These are phyloP conservation scores for Ustilago crameri DNA, from an alignment of 1,284 basidiomycete genomes.

Conservation along the genomic window DNA sequence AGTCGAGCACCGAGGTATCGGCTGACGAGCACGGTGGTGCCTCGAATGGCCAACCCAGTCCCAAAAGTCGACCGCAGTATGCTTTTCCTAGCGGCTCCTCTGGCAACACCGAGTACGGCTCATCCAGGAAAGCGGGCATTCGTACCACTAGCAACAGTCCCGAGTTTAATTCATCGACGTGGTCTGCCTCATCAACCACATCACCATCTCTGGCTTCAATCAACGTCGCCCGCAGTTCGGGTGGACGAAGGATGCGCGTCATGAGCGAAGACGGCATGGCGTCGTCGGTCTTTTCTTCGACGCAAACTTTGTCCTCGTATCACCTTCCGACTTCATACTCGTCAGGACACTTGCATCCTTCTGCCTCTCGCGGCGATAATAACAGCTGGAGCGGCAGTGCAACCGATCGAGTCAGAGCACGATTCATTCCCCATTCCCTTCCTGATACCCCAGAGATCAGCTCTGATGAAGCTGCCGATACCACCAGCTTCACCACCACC, in stretches of 20 bases:
- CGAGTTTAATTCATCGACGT: conserved; percentile 14
- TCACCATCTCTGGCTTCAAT: conserved; percentile 7
- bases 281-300: conserved; percentile 15
- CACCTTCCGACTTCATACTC: conserved; percentile 30
- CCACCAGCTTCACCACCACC: conserved; percentile 27
- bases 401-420: conserved; percentile 10
- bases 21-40: conserved; percentile 32
- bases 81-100: conserved; percentile 19
- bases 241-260: conserved; percentile 39
- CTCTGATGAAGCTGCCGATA: conserved; percentile 44
- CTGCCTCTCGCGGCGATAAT: conserved; percentile 1
- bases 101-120: neutral
- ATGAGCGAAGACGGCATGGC: conserved; percentile 52
- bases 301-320: conserved; percentile 7
- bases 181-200: conserved; percentile 1
- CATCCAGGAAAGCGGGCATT: conserved; percentile 9
- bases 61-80: conserved; percentile 7
- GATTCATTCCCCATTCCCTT: conserved; percentile 15
- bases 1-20: conserved; percentile 43
- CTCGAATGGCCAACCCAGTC: conserved; percentile 25
- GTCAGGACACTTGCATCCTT: conserved; percentile 25
- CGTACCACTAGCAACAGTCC: conserved; percentile 28
- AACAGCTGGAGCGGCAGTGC: conserved; percentile 7
- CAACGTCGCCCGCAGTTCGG: conserved; percentile 25
- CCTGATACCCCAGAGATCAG: conserved; percentile 51